Evolutionary conservation across 2,329 filamentous ascomycete species (phyloP), one percentile per base, ranked within the genome.

Genomic region (Aspergillus sp.): DNA sequence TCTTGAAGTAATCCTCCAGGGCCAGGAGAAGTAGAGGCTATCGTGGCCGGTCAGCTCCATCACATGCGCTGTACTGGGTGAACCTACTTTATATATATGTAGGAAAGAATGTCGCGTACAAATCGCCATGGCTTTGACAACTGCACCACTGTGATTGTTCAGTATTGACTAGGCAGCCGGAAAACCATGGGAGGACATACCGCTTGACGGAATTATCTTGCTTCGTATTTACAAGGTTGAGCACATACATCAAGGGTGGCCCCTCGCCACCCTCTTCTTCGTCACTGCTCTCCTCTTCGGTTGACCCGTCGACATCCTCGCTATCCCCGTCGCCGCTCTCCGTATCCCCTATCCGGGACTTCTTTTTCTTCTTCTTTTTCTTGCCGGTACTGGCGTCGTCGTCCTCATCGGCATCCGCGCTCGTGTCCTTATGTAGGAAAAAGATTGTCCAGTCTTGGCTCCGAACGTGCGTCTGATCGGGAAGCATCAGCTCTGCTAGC

Each of bases 361-460:
- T 52, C 81, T 63, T 82, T 73, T 54, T 81, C 77, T 49, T 79
- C 77, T 55, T 82, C 66, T 62, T 70, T 77, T 72, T 74, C 55
- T 71, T 74, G 19, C 82, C 71, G 78, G 77, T 66, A 77, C 80
- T 58, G 74, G 81, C 41, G 19, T 45, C 41, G 68, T 91, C 89
- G 59, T 88, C 85, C 30, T 92, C 90, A 62, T 96, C 90, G 62
- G 95, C 93, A 59, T 91, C 89, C 54, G 89, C 87, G 62, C 87
- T 93, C 3, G 89, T 91, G 75, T 99, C 95, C 76, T 98, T 98
- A 80, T 99, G 95, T 59, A 99, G 76, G 74, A 99, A 99, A 81
- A 99, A 99, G 58, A 98, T 97, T 45, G 95, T 99, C 95, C 95
- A 99, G 76, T 99, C 95, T 78, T 98, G 93, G 72, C 91, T 94